Conservation (phyloP, 805 yeast genomes). For the Candida oleophila region DNA sequence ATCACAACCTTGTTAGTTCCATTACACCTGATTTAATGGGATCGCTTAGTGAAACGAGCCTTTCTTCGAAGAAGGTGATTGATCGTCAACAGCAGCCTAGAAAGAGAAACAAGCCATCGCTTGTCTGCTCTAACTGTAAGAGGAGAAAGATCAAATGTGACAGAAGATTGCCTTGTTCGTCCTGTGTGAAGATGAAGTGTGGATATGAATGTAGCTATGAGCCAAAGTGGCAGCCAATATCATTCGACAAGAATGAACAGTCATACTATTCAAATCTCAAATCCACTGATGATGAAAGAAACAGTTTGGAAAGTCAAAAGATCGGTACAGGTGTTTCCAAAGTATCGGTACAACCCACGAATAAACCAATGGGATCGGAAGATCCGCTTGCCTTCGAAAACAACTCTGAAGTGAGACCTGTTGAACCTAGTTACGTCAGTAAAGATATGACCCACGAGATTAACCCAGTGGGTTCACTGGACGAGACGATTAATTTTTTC, state of each 20-base stretch:
- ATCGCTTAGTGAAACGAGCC: neutral
- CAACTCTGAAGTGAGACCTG: neutral
- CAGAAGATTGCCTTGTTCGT: slow-evolving; percentile 23
- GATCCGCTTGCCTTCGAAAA: neutral
- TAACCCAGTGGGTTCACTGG: slow-evolving; percentile 8
- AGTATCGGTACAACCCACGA: no score
- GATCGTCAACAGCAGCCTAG: neutral
- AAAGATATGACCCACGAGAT: neutral
- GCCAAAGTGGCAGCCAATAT: slow-evolving; percentile 11
- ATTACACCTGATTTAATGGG: neutral
- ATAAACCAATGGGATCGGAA: no score
- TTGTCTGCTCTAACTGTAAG: slow-evolving; percentile 26
- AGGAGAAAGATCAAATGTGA: slow-evolving; percentile 28
- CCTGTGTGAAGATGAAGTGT: slow-evolving; percentile 20
- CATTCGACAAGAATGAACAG: neutral
- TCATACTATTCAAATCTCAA: neutral
- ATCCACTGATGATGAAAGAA: neutral
- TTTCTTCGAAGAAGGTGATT: neutral
- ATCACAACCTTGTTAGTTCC: neutral
- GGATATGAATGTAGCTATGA: slow-evolving; percentile 21
- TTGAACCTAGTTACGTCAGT: neutral
- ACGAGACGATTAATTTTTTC: slow-evolving; percentile 37
- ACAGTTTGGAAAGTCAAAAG: neutral
- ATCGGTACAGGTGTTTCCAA: no score
- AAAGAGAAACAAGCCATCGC: slow-evolving; percentile 17